Conservation (phyloP, 2,329 filamentous ascomycete species). For the Talaromyces sp. region DNA sequence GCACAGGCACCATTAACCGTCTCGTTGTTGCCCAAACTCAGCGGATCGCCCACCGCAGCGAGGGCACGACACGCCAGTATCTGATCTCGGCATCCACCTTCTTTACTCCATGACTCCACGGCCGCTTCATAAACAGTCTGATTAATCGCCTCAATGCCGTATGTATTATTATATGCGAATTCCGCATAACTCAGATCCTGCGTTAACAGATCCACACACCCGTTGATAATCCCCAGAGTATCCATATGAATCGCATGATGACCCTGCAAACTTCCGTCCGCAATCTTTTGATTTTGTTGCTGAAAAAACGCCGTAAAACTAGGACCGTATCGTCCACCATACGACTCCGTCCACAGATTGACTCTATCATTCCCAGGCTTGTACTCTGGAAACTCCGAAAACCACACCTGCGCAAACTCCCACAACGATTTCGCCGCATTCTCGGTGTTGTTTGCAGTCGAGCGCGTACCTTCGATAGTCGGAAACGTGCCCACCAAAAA, state of each 20-base stretch:
- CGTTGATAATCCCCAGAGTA: constrained; percentile 56
- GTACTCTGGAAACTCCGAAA: constrained; percentile 61
- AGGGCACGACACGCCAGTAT: constrained; percentile 51
- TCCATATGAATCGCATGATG: constrained; percentile 45
- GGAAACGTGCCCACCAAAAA: constrained; percentile 53
- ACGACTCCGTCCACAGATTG: constrained; percentile 46
- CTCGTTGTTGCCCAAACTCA: constrained; percentile 45
- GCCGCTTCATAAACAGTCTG: constrained; percentile 47
- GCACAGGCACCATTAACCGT: constrained; percentile 47
- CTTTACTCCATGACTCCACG: constrained; percentile 42
- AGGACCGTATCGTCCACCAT: constrained; percentile 45
- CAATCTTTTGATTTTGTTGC: constrained; percentile 42
- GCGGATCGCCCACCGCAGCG: constrained; percentile 48
- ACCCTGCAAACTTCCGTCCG: constrained; percentile 28
- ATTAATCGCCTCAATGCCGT: constrained; percentile 53
- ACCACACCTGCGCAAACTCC: constrained; percentile 61
- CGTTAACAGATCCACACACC: constrained; percentile 51
- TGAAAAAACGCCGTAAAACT: constrained; percentile 40
- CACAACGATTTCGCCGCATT: constrained; percentile 56
- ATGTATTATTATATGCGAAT: constrained; percentile 58
- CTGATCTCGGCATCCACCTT: constrained; percentile 53
- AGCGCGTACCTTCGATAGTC: constrained; percentile 39
- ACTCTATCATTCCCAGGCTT: constrained; percentile 53
- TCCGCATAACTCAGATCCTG: constrained; percentile 49
- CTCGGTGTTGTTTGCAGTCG: constrained; percentile 49